phyloP scores from a whole-genome alignment of 257 asterid species.

The Osmanthus fragrans region DNA sequence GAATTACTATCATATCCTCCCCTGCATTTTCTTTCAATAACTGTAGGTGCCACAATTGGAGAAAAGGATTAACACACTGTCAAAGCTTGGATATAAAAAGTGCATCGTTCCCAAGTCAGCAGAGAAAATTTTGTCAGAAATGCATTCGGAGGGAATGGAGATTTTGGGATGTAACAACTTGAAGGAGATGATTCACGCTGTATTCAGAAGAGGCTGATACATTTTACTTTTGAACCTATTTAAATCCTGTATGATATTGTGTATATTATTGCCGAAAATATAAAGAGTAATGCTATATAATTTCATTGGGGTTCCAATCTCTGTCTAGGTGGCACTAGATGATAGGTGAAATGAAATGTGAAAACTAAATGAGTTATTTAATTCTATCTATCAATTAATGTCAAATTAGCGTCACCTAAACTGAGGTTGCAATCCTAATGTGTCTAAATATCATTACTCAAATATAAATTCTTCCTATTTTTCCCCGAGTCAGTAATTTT shows the following conservation, averaged over 20 bases:
- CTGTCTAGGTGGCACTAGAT: too few relatives aligned
- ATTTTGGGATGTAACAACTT: slow-evolving; percentile 68
- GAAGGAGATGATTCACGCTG: slow-evolving; percentile 83
- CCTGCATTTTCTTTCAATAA: neutral
- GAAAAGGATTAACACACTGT: slow-evolving; percentile 69
- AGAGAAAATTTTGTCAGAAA: slow-evolving; percentile 42
- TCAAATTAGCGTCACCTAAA: too few relatives aligned
- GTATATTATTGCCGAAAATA: neutral
- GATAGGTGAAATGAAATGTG: too few relatives aligned
- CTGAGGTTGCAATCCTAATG: too few relatives aligned
- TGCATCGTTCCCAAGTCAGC: slow-evolving; percentile 74
- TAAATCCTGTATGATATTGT: neutral
- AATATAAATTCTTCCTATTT: neutral
- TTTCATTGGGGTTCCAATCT: too few relatives aligned
- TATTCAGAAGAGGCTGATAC: slow-evolving; percentile 43
- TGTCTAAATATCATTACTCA: too few relatives aligned
- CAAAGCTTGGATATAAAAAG: slow-evolving; percentile 78
- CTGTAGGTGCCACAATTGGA: slow-evolving; percentile 82
- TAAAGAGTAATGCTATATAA: too few relatives aligned
- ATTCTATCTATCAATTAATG: too few relatives aligned
- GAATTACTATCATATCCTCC: neutral
- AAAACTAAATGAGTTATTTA: too few relatives aligned
- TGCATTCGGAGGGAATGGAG: slow-evolving; percentile 50
- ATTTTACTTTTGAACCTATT: neutral
- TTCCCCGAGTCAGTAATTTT: neutral